These are phyloP conservation scores for Myriosclerotinia scirpicola DNA, from an alignment of 2,329 filamentous ascomycete genomes.

Conservation along the genomic window DNA sequence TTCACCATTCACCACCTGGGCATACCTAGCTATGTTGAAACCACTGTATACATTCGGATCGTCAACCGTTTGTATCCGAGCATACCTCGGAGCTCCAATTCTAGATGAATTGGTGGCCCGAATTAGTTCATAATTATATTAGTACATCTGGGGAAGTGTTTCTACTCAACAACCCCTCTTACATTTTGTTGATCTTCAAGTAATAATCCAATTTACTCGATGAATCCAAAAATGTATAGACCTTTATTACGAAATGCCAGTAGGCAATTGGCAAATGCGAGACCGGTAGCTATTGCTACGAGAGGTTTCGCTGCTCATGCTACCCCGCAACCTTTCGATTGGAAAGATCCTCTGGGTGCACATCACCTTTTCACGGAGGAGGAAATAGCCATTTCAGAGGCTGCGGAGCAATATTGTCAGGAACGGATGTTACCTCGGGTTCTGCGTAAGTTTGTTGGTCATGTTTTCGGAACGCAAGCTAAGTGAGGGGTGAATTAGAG, in stretches of 20 bases:
- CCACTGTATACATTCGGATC: background rate
- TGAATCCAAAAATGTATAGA: conserved; percentile 35
- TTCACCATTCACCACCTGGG: too few relatives aligned
- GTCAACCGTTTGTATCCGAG: conserved; percentile 16
- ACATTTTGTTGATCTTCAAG: background rate
- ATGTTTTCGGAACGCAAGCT: conserved; percentile 19
- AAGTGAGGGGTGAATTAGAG: conserved; percentile 51
- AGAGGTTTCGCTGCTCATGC: conserved; percentile 37
- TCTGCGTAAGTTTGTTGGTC: conserved; percentile 60
- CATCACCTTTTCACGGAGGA: conserved; percentile 83
- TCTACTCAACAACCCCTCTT: background rate
- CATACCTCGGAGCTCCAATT: conserved; percentile 22
- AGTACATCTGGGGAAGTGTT: background rate
- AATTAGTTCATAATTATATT: conserved; percentile 3
- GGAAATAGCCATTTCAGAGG: conserved; percentile 85
- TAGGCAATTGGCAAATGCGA: conserved; percentile 32
- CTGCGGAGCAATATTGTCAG: conserved; percentile 91
- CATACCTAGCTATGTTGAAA: too few relatives aligned
- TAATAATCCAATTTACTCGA: background rate
- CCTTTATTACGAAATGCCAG: conserved; percentile 33
- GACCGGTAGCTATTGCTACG: conserved; percentile 23
- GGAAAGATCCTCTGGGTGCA: conserved; percentile 82
- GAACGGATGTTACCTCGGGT: conserved; percentile 83
- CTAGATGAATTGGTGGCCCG: conserved; percentile 10
- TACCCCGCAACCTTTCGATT: conserved; percentile 63